phyloP scores from a whole-genome alignment of 305 asterid genomes.

The Solanum hybrid region DNA sequence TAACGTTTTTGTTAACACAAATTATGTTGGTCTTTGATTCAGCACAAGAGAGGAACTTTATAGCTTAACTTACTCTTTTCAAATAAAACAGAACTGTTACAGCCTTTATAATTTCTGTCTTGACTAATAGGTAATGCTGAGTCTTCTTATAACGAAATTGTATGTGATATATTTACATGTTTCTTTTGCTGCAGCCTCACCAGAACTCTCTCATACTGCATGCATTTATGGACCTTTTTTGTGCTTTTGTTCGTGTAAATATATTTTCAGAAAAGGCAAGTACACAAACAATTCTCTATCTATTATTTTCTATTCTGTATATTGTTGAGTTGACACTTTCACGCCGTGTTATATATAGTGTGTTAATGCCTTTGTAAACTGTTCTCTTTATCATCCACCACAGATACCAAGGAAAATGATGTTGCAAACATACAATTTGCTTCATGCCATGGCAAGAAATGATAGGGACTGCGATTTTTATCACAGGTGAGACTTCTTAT shows the following conservation, averaged over 20 bases:
- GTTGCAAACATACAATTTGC: conserved; percentile 85
- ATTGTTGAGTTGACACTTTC: not conserved
- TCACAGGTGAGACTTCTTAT: conserved; percentile 51
- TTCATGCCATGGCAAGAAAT: conserved; percentile 72
- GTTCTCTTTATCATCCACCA: conserved; percentile 7
- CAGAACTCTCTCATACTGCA: conserved; percentile 94
- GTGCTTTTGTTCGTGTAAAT: conserved; percentile 97
- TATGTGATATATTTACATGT: not conserved
- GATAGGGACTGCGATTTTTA: conserved; percentile 96
- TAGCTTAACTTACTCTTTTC: not conserved
- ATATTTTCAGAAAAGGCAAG: conserved; percentile 94
- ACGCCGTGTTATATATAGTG: not conserved
- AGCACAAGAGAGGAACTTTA: not conserved
- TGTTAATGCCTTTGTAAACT: not conserved
- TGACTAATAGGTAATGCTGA: not conserved
- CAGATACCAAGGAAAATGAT: conserved; percentile 97
- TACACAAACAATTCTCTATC: not conserved
- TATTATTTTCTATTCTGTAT: conserved; percentile 4
- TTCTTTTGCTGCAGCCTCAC: conserved; percentile 77
- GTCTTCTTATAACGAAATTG: not conserved
- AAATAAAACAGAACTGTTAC: not conserved
- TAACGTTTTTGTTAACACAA: not conserved
- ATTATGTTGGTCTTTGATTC: not conserved
- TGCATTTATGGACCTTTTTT: conserved; percentile 96
- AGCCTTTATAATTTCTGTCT: not conserved